Conservation (phyloP, 2,329 filamentous ascomycete genomes). For the Mariannaea sp. region DNA sequence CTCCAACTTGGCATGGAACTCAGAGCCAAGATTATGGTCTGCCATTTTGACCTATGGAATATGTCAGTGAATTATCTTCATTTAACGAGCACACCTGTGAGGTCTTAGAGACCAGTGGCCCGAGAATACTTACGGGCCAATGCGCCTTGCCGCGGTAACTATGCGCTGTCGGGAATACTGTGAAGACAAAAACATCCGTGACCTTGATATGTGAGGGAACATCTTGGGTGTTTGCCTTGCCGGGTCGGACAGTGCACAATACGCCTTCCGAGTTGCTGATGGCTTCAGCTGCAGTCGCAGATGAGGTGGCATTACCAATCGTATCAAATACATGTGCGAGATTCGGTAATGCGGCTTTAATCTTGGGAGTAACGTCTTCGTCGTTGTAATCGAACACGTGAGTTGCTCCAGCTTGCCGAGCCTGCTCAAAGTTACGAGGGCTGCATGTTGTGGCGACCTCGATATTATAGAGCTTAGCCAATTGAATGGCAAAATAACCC, state of each 20-base stretch:
- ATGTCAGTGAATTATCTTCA: too few relatives aligned
- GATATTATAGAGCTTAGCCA: constrained; percentile 40
- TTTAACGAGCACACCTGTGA: too few relatives aligned
- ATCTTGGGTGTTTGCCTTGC: constrained; percentile 45
- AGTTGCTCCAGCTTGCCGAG: constrained; percentile 39
- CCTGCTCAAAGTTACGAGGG: constrained; percentile 37
- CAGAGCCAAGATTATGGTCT: too few relatives aligned
- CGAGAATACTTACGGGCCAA: constrained; percentile 47
- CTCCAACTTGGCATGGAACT: too few relatives aligned
- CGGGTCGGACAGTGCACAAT: constrained; percentile 50
- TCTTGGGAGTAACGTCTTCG: constrained; percentile 40
- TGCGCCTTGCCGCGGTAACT: constrained; percentile 37
- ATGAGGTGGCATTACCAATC: constrained; percentile 46
- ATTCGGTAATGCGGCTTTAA: constrained; percentile 38
- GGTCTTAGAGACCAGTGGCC: too few relatives aligned
- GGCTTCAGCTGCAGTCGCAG: constrained; percentile 37
- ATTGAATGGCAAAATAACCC: constrained; percentile 37
- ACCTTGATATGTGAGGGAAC: constrained; percentile 41
- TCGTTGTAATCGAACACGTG: constrained; percentile 49
- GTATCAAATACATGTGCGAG: constrained; percentile 48
- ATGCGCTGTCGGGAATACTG: constrained; percentile 49
- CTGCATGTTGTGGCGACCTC: constrained; percentile 44
- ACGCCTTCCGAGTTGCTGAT: constrained; percentile 30
- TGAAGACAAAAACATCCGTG: constrained; percentile 50
- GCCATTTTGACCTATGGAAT: too few relatives aligned